These are phyloP conservation scores for Leptodontidium sp. DNA, from an alignment of 2,329 filamentous ascomycete species.

Conservation along the genomic window DNA sequence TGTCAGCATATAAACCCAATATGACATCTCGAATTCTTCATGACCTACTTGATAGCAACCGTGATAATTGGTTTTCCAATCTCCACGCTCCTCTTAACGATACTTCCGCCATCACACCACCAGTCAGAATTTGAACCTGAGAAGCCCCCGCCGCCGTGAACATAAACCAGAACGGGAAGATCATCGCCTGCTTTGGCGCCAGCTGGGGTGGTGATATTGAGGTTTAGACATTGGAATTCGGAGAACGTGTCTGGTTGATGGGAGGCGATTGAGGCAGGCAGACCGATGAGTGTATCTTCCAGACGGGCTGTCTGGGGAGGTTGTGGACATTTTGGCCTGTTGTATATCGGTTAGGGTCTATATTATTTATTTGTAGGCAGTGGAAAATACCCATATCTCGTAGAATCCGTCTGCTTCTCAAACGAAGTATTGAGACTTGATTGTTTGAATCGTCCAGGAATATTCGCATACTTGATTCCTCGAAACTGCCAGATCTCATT, in stretches of 20 bases:
- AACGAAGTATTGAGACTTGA: slow-evolving; percentile 22
- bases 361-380: too few relatives aligned
- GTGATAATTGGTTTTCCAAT: slow-evolving; percentile 24
- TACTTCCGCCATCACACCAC: slow-evolving; percentile 26
- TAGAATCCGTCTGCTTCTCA: slow-evolving; percentile 12
- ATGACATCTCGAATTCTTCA: too few relatives aligned
- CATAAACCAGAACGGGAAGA: slow-evolving; percentile 63
- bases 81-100: slow-evolving; percentile 27
- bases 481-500: slow-evolving; percentile 25
- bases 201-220: slow-evolving; percentile 52
- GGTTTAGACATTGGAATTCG: slow-evolving; percentile 57
- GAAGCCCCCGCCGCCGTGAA: slow-evolving; percentile 56
- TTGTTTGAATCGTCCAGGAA: slow-evolving; percentile 28
- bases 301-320: slow-evolving; percentile 4
- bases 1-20: too few relatives aligned
- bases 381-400: slow-evolving; percentile 28
- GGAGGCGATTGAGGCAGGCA: slow-evolving; percentile 11
- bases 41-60: slow-evolving; percentile 28
- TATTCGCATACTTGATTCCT: slow-evolving; percentile 32
- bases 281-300: slow-evolving; percentile 28
- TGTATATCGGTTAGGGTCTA: too few relatives aligned
- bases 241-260: slow-evolving; percentile 22
- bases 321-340: slow-evolving; percentile 30
- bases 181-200: slow-evolving; percentile 43
- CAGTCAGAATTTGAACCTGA: slow-evolving; percentile 46